phyloP scores from a whole-genome alignment of 2,329 filamentous ascomycete genomes.

The Cercospora citrullina region DNA sequence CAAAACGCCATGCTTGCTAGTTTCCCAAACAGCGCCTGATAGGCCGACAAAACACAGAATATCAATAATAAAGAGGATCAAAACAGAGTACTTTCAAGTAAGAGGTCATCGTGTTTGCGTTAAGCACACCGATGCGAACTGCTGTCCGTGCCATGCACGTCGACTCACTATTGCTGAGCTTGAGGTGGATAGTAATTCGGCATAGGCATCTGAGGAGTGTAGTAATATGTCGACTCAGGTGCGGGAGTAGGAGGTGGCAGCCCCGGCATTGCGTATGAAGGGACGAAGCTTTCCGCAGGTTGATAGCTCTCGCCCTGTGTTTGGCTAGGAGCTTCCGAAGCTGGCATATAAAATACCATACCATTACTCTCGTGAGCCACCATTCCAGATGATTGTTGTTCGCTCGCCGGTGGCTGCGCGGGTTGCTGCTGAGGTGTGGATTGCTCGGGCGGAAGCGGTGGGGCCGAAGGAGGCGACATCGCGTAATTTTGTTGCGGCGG shows the following conservation, averaged over 20 bases:
- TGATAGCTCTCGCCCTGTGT: conserved; percentile 34
- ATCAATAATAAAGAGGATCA: conserved; percentile 9
- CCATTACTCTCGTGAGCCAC: conserved; percentile 89
- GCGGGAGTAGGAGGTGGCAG: conserved; percentile 34
- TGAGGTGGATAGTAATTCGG: conserved; percentile 26
- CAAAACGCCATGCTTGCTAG: conserved; percentile 27
- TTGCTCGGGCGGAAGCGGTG: conserved; percentile 31
- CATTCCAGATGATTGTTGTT: conserved; percentile 48
- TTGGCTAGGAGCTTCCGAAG: conserved; percentile 34
- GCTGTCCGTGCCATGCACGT: neutral
- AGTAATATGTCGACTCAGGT: conserved; percentile 30
- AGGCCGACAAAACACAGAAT: conserved; percentile 13
- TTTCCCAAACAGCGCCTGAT: conserved; percentile 18
- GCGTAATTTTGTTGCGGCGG: conserved; percentile 34
- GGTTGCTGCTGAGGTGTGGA: conserved; percentile 28
- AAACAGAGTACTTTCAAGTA: conserved; percentile 1
- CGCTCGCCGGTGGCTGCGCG: conserved; percentile 16
- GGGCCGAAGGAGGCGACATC: conserved; percentile 39
- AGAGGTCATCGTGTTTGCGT: neutral
- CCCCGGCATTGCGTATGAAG: conserved; percentile 38
- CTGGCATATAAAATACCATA: conserved; percentile 81
- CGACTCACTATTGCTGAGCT: conserved; percentile 20
- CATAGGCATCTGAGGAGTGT: conserved; percentile 25
- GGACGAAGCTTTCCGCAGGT: conserved; percentile 39
- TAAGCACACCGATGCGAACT: neutral